phyloP scores from a whole-genome alignment of 2,329 filamentous ascomycete genomes.

The Lachnum nothofagi region DNA sequence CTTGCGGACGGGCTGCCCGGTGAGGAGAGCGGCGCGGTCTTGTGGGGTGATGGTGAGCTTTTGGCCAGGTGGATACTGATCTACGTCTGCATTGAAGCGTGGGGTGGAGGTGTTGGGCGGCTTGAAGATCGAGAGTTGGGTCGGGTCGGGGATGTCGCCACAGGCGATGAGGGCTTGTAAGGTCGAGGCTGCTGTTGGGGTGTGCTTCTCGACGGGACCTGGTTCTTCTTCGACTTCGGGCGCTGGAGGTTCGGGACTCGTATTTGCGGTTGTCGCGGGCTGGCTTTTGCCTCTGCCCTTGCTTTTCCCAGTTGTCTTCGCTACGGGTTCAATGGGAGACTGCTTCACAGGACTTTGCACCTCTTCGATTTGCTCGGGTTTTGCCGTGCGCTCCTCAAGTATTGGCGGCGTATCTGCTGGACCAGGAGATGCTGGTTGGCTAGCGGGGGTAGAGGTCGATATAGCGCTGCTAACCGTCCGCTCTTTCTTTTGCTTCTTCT shows the following conservation, averaged over 20 bases:
- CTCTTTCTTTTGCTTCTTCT: slow-evolving; percentile 82
- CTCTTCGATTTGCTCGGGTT: slow-evolving; percentile 6
- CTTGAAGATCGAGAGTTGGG: slow-evolving; percentile 40
- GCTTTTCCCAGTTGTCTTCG: slow-evolving; percentile 15
- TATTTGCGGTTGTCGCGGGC: slow-evolving; percentile 6
- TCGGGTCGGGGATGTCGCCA: slow-evolving; percentile 34
- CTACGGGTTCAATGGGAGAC: slow-evolving; percentile 12
- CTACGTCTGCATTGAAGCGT: slow-evolving; percentile 31
- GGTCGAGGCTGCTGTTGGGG: slow-evolving; percentile 32
- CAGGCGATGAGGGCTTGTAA: slow-evolving; percentile 36
- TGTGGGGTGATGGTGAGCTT: slow-evolving; percentile 48
- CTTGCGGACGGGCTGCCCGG: slow-evolving; percentile 56
- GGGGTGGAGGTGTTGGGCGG: slow-evolving; percentile 31
- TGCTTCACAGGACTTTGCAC: slow-evolving; percentile 5
- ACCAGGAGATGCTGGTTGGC: slow-evolving; percentile 26
- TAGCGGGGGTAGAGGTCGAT: slow-evolving; percentile 27
- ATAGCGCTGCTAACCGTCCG: slow-evolving; percentile 38
- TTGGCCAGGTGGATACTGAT: slow-evolving; percentile 22
- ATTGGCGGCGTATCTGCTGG: slow-evolving; percentile 6
- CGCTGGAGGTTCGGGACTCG: slow-evolving; percentile 20
- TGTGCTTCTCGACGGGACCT: slow-evolving; percentile 22
- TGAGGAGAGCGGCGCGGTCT: slow-evolving; percentile 51
- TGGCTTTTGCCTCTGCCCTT: slow-evolving; percentile 23
- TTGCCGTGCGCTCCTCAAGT: slow-evolving; percentile 10
- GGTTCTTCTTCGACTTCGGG: slow-evolving; percentile 27